Evolutionary conservation across 176 grass and related monocot species (phyloP), one percentile per base, ranked within the genome.

Genomic region (Pontederia crassipes): DNA sequence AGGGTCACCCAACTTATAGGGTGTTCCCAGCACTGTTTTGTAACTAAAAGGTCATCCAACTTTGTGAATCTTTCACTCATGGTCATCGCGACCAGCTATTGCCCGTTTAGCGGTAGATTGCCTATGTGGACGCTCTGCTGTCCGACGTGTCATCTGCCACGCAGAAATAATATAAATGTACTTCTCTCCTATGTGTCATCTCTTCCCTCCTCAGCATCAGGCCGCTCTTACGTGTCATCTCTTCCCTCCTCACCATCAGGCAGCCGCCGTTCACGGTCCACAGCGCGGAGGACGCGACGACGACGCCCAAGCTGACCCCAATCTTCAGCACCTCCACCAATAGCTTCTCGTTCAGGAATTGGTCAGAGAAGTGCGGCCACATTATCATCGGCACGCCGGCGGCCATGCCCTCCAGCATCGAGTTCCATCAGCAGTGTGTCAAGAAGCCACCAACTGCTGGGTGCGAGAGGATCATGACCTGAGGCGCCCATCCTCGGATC

Each of bases 351-450:
- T 71, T 87, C 10, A 83, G 48, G 74, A 93, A 87, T 57, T 93
- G 83, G 49, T 93, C 84, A 10, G 54, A 58, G 28, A 87, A 81
- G 3, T 74, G 74, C 53, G 89, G 89, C 84, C 84, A 93, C 0
- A 80, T 87, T 55, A 95, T 55, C n/a, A 85, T 65, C 11, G 84
- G 89, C 61, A 88, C 69, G 35, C 84, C 81, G 13, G 2, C 12
- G n/a, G 51, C 51, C 14, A 54, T 54, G 51, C 51, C 12, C 77
- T 91, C 88, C 17, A 86, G 56, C 9, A 74, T 80, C 4, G 88
- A 83, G 70, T 91, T 91, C 83, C 83, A 91, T 8, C 83, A 77
- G 54, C 83, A 86, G 70, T 91, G 88, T 10, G 79, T 91, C 10
- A 91, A 12, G 67, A 91, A 91, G 71, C 80, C 79, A 17, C 88